Evolutionary conservation across 2,329 filamentous ascomycete genomes (phyloP), one percentile per base, ranked within the genome.

Genomic region (Fusarium sp.): DNA sequence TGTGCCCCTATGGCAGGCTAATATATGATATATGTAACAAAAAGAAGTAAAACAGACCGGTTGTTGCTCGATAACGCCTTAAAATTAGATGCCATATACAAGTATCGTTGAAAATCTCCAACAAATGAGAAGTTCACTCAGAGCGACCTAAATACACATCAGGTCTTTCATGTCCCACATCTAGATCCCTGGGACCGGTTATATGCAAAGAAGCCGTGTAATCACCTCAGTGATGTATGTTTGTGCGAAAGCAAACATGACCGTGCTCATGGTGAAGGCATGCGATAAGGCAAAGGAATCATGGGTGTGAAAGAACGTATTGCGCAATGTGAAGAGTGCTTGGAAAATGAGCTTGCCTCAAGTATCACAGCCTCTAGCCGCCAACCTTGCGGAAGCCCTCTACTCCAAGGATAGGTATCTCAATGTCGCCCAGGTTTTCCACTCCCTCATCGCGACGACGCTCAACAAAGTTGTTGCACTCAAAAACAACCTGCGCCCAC

Each of bases 381-480:
- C 76, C 78, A 27, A 77, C 69, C 66, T 79, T 82, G 59, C 83
- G 82, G 69, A 85, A 83, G 18, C 82, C 82, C 59, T 85, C 83
- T 4, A 85, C 80, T 19, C 79, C 79, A 7, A 85, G 79, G 23
- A 79, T 75, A 4, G 83, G 84, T 7, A 85, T 82, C 80, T 95
- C 93, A 45, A 95, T 90, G 46, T 91, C 89, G 73, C 84, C 85
- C 66, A 94, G 87, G 1, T 84, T 84, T 5, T 88, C 86, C 15
- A 94, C 88, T 48, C 93, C 93, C 78, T 96, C 93, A 51, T 90
- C 89, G 57, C 90, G 90, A 60, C 93, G 87, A 49, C 93, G 86
- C 65, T 95, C 93, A 37, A 94, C 89, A 80, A 95, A 96, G 77
- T 90, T 93, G 81, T 95, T 94, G 83, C 91, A 94, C 79, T 96